Evolutionary conservation across 2,329 filamentous ascomycete genomes (phyloP), one percentile per base, ranked within the genome.

Genomic region (Magnaporthiopsis rhizophila): DNA sequence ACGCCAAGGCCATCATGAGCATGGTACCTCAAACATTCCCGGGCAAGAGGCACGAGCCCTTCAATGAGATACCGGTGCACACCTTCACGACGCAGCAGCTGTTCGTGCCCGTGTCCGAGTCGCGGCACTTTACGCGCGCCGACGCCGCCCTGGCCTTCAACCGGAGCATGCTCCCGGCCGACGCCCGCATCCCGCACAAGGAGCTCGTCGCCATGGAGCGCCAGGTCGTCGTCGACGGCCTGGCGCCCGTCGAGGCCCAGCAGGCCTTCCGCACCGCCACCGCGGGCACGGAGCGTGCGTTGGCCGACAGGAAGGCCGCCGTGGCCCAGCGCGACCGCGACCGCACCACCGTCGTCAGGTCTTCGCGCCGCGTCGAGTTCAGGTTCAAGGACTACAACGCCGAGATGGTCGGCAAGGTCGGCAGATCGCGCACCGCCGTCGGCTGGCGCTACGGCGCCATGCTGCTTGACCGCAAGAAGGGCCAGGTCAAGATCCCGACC

Each of bases 1-100:
- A 97, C 75, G 83, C 89, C 30, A 83, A 84, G 65, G 90, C 92
- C 13, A 82, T 98, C 30, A 81, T 91, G 69, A 77, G 79, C 45
- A 96, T 97, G 92, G 80, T 98, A 6, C 92, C 92, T 3, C 83
- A 82, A 64, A 77, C 78, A 73, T 87, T 72, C 75, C 82, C 66
- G 80, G 81, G 64, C 72, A 80, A 69, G 72, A 81, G 70, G 77
- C 83, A 86, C 69, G 85, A 89, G 75, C 79, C 83, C 28, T 84
- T 88, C 74, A 88, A 88, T 73, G 86, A 88, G 73, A 76, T 89
- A 26, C 81, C 86, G 69, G 80, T 86, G n/a, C 86, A 88, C 74
- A 79, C 79, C 62, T 77, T 80, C 69, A 87, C 86, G 9, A 81
- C 81, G 75, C 83, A 86, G 73, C 86, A 89, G 74, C 77, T 89